Evolutionary conservation across 31 red algal genomes (phyloP).

Genomic region (Asparagopsis taxiformis): DNA sequence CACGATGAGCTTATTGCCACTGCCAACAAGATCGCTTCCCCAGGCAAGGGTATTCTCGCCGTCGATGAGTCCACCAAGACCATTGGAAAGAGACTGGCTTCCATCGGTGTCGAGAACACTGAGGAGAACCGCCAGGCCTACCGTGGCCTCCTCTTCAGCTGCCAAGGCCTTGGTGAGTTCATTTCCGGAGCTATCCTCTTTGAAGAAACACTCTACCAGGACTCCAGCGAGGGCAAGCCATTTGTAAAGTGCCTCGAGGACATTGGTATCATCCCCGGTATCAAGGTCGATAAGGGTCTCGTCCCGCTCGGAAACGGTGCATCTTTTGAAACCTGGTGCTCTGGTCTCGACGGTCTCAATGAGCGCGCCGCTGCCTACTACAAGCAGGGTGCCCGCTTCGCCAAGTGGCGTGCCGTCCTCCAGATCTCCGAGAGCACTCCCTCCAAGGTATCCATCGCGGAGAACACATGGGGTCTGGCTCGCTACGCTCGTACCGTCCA

Average conservation of each 20-base stretch:
- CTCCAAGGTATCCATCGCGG: slow-evolving; percentile 70
- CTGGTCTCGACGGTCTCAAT: slow-evolving; percentile 90
- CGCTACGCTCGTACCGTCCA: slow-evolving; percentile 95
- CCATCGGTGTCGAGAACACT: slow-evolving; percentile 98
- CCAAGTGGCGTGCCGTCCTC: slow-evolving; percentile 98
- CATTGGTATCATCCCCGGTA: slow-evolving; percentile 95
- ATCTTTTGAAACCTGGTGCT: slow-evolving; percentile 98
- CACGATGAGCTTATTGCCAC: slow-evolving; percentile 83
- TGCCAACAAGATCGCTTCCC: slow-evolving; percentile 83
- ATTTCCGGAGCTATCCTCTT: slow-evolving; percentile 99
- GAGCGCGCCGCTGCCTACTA: slow-evolving; percentile 97
- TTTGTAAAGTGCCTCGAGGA: slow-evolving; percentile 94
- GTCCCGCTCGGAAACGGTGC: slow-evolving; percentile 84
- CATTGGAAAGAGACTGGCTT: slow-evolving; percentile 95
- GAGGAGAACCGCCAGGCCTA: slow-evolving; percentile 95
- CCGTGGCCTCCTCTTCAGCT: slow-evolving; percentile 94
- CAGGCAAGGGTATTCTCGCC: slow-evolving; percentile 96
- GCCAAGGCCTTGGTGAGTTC: slow-evolving; percentile 89
- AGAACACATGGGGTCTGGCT: slow-evolving; percentile 95
- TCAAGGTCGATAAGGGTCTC: slow-evolving; percentile 99
- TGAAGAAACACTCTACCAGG: slow-evolving; percentile 98
- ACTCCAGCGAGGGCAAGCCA: slow-evolving; percentile 73
- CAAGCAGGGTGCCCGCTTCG: slow-evolving; percentile 95
- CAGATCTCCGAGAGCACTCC: slow-evolving; percentile 88
- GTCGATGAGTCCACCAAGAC: slow-evolving; percentile 98